Conservation (phyloP, 345 rosid species). For the Rhodamnia argentea region DNA sequence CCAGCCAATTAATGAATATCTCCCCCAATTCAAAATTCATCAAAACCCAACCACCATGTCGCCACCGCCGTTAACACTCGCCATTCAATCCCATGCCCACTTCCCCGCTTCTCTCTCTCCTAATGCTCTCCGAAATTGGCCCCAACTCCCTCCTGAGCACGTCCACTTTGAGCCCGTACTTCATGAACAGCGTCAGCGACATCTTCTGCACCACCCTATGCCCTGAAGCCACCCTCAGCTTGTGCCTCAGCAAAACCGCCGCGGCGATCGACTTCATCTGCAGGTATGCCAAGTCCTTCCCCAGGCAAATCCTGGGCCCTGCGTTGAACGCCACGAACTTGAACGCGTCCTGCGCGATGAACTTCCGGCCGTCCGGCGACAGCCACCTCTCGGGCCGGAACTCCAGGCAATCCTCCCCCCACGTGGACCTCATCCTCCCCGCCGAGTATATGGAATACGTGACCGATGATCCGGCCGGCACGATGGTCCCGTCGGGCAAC, state of each 20-base stretch:
- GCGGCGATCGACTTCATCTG: slow-evolving; percentile 92
- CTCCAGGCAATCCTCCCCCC: slow-evolving; percentile 93
- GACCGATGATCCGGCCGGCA: slow-evolving; percentile 86
- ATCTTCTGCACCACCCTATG: slow-evolving; percentile 95
- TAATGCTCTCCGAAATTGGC: slow-evolving; percentile 19
- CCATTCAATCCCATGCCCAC: slow-evolving; percentile 10
- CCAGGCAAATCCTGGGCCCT: slow-evolving; percentile 83
- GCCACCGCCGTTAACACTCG: slow-evolving; percentile 20
- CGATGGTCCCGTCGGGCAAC: slow-evolving; percentile 82
- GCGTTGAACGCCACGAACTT: slow-evolving; percentile 91
- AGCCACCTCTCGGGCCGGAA: slow-evolving; percentile 86
- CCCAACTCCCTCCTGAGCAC: slow-evolving; percentile 51
- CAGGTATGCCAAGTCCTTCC: slow-evolving; percentile 76
- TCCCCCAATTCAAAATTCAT: background rate
- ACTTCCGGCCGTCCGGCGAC: slow-evolving; percentile 38
- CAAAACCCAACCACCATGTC: slow-evolving; percentile 10
- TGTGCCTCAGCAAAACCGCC: slow-evolving; percentile 62
- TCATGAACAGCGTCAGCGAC: slow-evolving; percentile 92
- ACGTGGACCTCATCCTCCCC: slow-evolving; percentile 77
- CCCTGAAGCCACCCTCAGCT: slow-evolving; percentile 52
- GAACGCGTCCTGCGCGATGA: slow-evolving; percentile 54
- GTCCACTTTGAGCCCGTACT: slow-evolving; percentile 62
- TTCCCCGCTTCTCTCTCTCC: slow-evolving; percentile 7
- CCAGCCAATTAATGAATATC: background rate
- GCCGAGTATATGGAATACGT: slow-evolving; percentile 84